A percentile compares a stretch with the other conserved stretches of the same genome.
These are phyloP conservation scores for Begonia loranthoides DNA, from an alignment of 306 rosid species.

Conservation along the genomic window DNA sequence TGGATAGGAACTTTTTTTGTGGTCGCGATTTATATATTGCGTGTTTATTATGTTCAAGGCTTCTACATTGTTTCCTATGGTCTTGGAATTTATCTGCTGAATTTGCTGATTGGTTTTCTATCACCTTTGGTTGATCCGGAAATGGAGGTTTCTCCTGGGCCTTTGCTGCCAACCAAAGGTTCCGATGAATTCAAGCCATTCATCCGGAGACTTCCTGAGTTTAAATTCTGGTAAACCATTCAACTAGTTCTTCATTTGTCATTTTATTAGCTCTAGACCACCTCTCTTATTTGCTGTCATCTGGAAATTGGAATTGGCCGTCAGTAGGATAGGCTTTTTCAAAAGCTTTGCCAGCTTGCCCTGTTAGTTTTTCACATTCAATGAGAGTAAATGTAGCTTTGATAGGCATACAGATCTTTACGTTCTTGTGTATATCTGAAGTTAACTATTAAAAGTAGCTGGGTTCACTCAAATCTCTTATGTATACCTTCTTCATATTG, in stretches of 20 bases:
- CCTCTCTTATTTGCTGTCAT: too few species aligned
- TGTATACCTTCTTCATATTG: too few species aligned
- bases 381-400: too few species aligned
- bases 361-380: too few species aligned
- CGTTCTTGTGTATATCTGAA: too few species aligned
- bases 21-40: background rate
- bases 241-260: background rate
- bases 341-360: too few species aligned
- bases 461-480: too few species aligned
- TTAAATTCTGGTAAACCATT: slow-evolving; percentile 1
- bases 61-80: slow-evolving; percentile 1
- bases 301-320: too few species aligned
- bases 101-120: slow-evolving; percentile 1
- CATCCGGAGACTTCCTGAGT: slow-evolving; percentile 1
- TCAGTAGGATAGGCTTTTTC: too few species aligned
- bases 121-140: slow-evolving; percentile 4
- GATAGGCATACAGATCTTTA: too few species aligned
- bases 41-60: background rate
- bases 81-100: slow-evolving; percentile 4
- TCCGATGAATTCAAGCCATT: slow-evolving; percentile 4
- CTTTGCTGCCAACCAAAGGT: slow-evolving; percentile 3
- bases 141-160: slow-evolving; percentile 1
- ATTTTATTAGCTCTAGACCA: background rate
- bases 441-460: too few species aligned
- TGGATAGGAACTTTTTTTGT: background rate